phyloP scores from a whole-genome alignment of 257 asterid species.

The Dorcoceras hygrometricum region DNA sequence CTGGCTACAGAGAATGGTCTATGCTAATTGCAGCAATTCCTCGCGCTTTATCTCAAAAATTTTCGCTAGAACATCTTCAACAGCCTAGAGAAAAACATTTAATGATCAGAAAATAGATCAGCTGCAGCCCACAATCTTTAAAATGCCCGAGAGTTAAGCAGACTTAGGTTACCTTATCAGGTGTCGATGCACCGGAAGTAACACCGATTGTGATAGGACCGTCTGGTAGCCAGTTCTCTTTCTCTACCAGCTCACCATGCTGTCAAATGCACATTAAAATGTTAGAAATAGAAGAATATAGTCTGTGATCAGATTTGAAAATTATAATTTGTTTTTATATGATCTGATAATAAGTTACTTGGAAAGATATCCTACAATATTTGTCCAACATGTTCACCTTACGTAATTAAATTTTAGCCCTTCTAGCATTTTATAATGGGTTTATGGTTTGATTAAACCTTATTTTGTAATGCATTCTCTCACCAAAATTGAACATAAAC shows the following conservation, averaged over 20 bases:
- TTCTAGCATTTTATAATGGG: neutral
- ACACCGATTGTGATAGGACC: conserved; percentile 89
- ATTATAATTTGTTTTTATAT: no score
- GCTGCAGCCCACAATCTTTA: neutral
- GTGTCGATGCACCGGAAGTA: conserved; percentile 99
- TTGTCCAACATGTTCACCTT: neutral
- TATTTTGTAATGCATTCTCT: neutral
- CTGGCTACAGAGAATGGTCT: conserved; percentile 18
- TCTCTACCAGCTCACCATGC: conserved; percentile 99
- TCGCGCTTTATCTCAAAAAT: conserved; percentile 74
- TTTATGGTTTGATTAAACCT: no score
- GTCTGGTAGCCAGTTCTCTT: conserved; percentile 77
- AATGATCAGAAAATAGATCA: conserved; percentile 1
- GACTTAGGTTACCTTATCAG: conserved; percentile 70
- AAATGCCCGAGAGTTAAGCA: neutral
- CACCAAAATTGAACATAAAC: neutral
- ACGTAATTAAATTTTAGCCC: neutral
- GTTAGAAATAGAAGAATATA: neutral
- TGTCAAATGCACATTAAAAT: conserved; percentile 28
- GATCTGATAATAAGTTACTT: no score
- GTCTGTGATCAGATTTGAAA: neutral
- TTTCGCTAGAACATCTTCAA: conserved; percentile 74
- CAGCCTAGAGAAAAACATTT: conserved; percentile 52
- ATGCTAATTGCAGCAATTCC: conserved; percentile 65
- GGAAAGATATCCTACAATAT: neutral